A percentile compares a stretch with the other conserved stretches of the same genome.
These are phyloP conservation scores for Hordeum marinum DNA, from an alignment of 176 grass and related monocot species.

Conservation along the genomic window DNA sequence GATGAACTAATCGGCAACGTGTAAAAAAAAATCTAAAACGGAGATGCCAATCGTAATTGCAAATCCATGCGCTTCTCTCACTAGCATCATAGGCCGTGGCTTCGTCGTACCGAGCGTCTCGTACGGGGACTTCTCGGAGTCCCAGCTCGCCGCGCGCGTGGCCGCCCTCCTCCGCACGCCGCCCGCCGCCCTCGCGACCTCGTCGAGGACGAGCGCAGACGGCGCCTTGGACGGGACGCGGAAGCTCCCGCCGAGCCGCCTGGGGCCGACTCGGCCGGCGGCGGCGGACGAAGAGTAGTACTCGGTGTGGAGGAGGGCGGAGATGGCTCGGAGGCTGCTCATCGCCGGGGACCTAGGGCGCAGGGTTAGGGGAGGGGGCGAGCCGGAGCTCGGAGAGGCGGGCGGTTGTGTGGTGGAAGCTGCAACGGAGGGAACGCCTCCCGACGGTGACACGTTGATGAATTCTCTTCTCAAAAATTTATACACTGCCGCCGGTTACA, in stretches of 20 bases:
- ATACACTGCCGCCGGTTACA: neutral
- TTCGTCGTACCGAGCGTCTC: constrained; percentile 71
- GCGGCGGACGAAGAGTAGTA: constrained; percentile 34
- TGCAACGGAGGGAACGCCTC: constrained; percentile 40
- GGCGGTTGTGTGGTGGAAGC: constrained; percentile 37
- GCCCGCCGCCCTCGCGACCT: constrained; percentile 41
- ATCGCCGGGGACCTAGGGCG: constrained; percentile 36
- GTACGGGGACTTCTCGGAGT: constrained; percentile 83
- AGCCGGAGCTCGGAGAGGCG: constrained; percentile 4
- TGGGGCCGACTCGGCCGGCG: constrained; percentile 9
- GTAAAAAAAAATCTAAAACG: neutral
- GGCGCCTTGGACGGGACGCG: constrained; percentile 38
- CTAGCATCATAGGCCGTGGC: neutral
- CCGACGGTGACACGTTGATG: constrained; percentile 47
- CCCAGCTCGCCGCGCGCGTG: constrained; percentile 84
- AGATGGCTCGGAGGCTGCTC: constrained; percentile 60
- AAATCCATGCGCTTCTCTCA: neutral
- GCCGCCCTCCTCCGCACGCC: constrained; percentile 47
- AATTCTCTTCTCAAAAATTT: constrained; percentile 29
- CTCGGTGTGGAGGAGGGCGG: constrained; percentile 45
- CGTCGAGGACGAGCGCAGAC: constrained; percentile 59
- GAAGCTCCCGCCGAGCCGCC: constrained; percentile 27
- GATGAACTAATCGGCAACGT: neutral
- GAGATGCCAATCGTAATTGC: neutral
- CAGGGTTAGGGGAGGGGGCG: constrained; percentile 29